These are phyloP conservation scores for Lodderomyces parapsilosis DNA, from an alignment of 1,139 yeast species.

Conservation along the genomic window DNA sequence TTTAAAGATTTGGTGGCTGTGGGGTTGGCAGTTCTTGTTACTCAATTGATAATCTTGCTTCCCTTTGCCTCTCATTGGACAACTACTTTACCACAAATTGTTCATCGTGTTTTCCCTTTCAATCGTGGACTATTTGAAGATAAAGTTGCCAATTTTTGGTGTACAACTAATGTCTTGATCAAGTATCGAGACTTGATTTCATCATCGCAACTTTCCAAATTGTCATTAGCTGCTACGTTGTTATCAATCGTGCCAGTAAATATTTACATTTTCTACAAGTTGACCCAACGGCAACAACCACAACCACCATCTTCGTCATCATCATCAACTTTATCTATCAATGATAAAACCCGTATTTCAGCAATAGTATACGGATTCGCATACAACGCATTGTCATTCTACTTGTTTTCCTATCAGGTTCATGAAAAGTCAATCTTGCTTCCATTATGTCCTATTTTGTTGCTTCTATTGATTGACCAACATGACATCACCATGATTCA, in stretches of 20 bases:
- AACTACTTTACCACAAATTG: constrained; percentile 28
- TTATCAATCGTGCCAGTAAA: constrained; percentile 68
- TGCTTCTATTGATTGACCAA: constrained; percentile 60
- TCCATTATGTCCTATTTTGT: constrained; percentile 81
- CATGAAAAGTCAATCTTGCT: constrained; percentile 90
- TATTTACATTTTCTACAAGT: constrained; percentile 49
- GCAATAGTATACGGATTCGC: constrained; percentile 66
- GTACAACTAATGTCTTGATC: constrained; percentile 74
- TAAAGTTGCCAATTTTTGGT: constrained; percentile 97
- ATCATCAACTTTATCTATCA: not conserved
- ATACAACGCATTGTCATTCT: constrained; percentile 85
- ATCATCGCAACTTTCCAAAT: constrained; percentile 55
- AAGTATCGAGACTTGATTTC: constrained; percentile 62
- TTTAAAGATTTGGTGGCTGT: constrained; percentile 49
- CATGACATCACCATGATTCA: constrained; percentile 66
- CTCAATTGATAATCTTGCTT: constrained; percentile 51
- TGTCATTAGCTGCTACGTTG: constrained; percentile 66
- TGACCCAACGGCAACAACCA: constrained; percentile 19
- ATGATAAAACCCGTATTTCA: constrained; percentile 18
- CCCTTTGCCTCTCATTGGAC: constrained; percentile 50
- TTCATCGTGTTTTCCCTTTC: constrained; percentile 84
- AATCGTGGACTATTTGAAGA: constrained; percentile 96
- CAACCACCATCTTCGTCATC: not conserved
- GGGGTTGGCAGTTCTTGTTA: constrained; percentile 57
- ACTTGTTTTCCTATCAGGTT: constrained; percentile 88